Percentiles rank a stretch among this genome's conserved stretches.
Evolutionary conservation across 345 rosid genomes (phyloP).

Genomic region (Eucalyptus caleyi): DNA sequence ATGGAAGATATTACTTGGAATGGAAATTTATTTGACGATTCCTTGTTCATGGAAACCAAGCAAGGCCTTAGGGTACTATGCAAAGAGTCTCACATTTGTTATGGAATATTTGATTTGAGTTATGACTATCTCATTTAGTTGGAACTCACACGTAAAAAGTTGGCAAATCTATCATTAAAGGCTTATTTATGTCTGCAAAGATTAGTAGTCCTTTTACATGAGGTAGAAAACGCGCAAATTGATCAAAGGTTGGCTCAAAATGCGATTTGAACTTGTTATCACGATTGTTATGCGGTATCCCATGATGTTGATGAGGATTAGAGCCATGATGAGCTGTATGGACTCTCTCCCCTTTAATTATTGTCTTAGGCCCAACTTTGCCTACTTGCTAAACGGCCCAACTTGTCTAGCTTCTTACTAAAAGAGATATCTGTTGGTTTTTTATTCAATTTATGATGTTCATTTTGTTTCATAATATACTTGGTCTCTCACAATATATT

Average conservation of each 20-base stretch:
- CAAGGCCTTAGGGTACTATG: neutral
- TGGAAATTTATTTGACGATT: neutral
- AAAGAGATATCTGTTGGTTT: neutral
- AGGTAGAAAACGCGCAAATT: neutral
- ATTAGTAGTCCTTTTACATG: neutral
- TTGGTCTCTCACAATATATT: neutral
- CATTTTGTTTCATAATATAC: neutral
- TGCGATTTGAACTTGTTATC: neutral
- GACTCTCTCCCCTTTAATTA: neutral
- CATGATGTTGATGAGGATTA: neutral
- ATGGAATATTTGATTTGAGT: neutral
- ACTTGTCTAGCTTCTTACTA: neutral
- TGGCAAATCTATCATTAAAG: neutral
- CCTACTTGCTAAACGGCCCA: neutral
- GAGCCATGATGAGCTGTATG: neutral
- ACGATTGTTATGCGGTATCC: neutral
- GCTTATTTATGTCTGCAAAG: neutral
- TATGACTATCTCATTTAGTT: neutral
- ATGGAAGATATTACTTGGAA: neutral
- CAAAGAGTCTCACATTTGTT: neutral
- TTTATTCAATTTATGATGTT: neutral
- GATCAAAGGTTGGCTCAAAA: neutral
- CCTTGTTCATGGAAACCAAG: neutral
- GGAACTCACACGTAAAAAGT: accelerated
- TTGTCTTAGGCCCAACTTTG: neutral